A percentile compares a stretch with the other conserved stretches of the same genome.
phyloP scores from a whole-genome alignment of 495 filamentous ascomycete genomes.

The Lepidopterella palustris region DNA sequence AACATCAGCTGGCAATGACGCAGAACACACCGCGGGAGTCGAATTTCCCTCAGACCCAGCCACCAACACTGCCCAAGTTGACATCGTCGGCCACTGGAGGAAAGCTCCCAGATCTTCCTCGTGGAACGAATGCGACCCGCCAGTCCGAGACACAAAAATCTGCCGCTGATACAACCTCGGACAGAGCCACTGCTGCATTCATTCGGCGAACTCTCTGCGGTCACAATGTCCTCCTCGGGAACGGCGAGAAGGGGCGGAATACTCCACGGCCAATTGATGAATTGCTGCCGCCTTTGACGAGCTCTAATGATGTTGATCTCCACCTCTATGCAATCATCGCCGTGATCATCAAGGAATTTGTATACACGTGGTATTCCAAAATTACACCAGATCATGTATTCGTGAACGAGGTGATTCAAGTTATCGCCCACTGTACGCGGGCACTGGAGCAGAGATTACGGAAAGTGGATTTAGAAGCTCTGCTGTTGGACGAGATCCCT shows the following conservation, averaged over 20 bases:
- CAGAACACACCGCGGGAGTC: constrained; percentile 11
- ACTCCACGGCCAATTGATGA: constrained; percentile 60
- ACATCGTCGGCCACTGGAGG: neutral
- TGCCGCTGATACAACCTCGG: constrained; percentile 40
- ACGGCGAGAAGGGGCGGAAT: constrained; percentile 32
- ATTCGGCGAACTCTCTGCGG: constrained; percentile 61
- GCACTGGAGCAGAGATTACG: constrained; percentile 78
- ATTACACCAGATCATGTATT: constrained; percentile 86
- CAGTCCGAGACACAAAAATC: constrained; percentile 18
- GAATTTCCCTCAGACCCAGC: constrained; percentile 15
- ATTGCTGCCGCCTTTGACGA: constrained; percentile 82
- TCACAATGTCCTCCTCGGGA: constrained; percentile 39
- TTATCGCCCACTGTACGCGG: constrained; percentile 84
- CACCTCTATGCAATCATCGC: constrained; percentile 89
- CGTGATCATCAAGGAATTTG: constrained; percentile 79
- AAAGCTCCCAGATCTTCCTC: constrained; percentile 9
- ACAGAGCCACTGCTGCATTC: constrained; percentile 52
- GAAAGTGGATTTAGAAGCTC: constrained; percentile 70
- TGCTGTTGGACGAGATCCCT: constrained; percentile 85
- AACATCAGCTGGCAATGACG: constrained; percentile 20
- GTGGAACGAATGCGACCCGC: constrained; percentile 13
- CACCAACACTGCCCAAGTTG: constrained; percentile 12
- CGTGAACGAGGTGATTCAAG: constrained; percentile 75
- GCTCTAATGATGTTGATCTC: constrained; percentile 83
- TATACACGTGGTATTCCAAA: constrained; percentile 85